Base-by-base conservation (phyloP, 2,329 filamentous ascomycete species). In the Calonectria multiphialidica region DNA sequence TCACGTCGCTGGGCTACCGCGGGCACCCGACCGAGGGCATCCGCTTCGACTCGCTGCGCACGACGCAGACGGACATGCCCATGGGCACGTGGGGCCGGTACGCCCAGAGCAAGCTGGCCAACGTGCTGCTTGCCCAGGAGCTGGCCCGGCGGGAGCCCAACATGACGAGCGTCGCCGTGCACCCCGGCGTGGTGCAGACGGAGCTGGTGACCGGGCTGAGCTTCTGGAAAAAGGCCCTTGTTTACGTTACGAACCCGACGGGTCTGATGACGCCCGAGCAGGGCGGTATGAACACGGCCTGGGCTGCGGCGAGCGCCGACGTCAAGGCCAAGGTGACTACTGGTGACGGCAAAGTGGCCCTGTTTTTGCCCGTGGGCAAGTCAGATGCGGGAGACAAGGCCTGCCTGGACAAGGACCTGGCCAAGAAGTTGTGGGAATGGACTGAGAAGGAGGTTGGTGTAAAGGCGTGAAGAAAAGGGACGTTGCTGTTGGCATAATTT, bases 51-150 rank as follows among this genome's bases (percentile, higher is more conserved):
- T 76, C 73, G 12, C 74, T 84, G 64, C 73, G 74, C 8, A 80
- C 77, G 0, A 77, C 75, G 45, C 77, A 81, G 45, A 74, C 76
- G 30, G 59, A 74, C 18, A 73, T 84, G 28, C 71, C 72, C 0
- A 70, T 78, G 5, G 84, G 82, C 40, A 83, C 85, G 5, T 87
- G 84, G 82, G 78, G 81, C 3, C 86, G 87, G 2, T 90, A 90
- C 74, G 86, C 83, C 10, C 85, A 86, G n/a, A 87, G 85, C 71
- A 90, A 89, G 76, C 83, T 87, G 0, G 88, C 87, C 2, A 88
- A 87, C 65, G 83, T 88, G 33, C 77, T 88, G 6, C 86, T 86
- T 57, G 86, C 86, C 3, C 76, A 82, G 0, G 86, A 88, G 73
- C 74, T 89, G 5, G 86, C 86, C 3, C 82, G 84, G 8, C 84